A percentile compares a stretch with the other conserved stretches of the same genome.
phyloP scores from a whole-genome alignment of 495 filamentous ascomycete species.

The Penicillium taxi region DNA sequence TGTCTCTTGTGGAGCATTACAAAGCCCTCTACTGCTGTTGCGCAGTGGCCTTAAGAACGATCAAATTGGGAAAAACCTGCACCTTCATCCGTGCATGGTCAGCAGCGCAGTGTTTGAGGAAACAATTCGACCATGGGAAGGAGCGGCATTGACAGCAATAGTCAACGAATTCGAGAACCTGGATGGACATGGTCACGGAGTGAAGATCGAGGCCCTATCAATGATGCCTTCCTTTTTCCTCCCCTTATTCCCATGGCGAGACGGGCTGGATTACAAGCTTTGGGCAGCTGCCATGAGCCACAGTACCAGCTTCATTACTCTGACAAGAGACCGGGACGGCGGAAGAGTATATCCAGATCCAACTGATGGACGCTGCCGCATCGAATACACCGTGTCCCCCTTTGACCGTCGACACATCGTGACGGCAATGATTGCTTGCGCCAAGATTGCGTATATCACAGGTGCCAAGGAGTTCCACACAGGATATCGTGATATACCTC shows the following conservation, averaged over 20 bases:
- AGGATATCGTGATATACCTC: conserved; percentile 47
- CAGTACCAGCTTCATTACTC: conserved; percentile 58
- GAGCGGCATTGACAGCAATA: conserved; percentile 65
- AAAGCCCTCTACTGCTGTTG: conserved; percentile 66
- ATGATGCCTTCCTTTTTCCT: conserved; percentile 58
- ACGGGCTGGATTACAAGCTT: conserved; percentile 61
- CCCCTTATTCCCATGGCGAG: conserved; percentile 52
- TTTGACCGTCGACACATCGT: conserved; percentile 64
- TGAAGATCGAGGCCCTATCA: conserved; percentile 63
- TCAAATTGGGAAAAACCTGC: conserved; percentile 81
- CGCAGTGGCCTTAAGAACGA: conserved; percentile 67
- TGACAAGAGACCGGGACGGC: conserved; percentile 63
- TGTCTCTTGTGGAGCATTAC: conserved; percentile 62
- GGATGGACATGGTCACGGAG: conserved; percentile 72
- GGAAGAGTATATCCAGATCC: conserved; percentile 74
- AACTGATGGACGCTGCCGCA: conserved; percentile 48
- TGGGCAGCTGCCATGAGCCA: conserved; percentile 52
- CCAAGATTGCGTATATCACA: conserved; percentile 67
- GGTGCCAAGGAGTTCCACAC: conserved; percentile 74
- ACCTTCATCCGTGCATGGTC: conserved; percentile 67
- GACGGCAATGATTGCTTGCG: conserved; percentile 60
- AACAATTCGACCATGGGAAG: conserved; percentile 70
- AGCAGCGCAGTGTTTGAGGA: conserved; percentile 56
- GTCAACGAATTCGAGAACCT: conserved; percentile 74
- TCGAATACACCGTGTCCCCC: conserved; percentile 60